Conservation (phyloP, 192 early-diverging fungal genomes). For the Coemansia sp. region DNA sequence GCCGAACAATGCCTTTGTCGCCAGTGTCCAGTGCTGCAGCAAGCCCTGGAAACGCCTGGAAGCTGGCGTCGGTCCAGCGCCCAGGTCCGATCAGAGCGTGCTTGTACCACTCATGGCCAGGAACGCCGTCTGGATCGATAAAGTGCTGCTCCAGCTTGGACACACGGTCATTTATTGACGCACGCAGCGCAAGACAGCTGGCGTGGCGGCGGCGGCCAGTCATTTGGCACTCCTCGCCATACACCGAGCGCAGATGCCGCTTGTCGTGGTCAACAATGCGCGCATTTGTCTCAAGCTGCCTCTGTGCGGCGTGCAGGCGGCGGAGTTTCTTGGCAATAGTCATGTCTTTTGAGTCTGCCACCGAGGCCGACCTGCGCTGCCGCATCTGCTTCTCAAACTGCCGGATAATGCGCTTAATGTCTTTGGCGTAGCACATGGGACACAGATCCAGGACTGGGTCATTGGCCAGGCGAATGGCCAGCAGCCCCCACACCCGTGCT, state of each 20-base stretch:
- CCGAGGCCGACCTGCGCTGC: not conserved
- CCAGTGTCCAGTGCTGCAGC: conserved; percentile 53
- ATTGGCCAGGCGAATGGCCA: conserved; percentile 53
- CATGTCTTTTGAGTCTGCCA: not conserved
- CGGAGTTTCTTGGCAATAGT: conserved; percentile 15
- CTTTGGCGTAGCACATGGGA: conserved; percentile 53
- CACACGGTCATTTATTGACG: conserved; percentile 53
- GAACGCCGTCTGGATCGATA: conserved; percentile 59
- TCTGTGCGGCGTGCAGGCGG: conserved; percentile 35
- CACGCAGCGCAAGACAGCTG: conserved; percentile 36
- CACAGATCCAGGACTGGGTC: conserved; percentile 50
- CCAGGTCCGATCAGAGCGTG: conserved; percentile 60
- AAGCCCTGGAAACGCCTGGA: conserved; percentile 59
- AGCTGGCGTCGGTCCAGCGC: conserved; percentile 41
- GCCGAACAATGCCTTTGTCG: conserved; percentile 24
- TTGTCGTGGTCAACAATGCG: conserved; percentile 33
- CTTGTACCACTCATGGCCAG: conserved; percentile 62
- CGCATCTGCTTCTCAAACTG: conserved; percentile 32
- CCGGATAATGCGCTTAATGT: conserved; percentile 45
- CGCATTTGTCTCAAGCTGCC: conserved; percentile 31
- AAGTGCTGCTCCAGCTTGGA: conserved; percentile 59
- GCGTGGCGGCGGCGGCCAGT: conserved; percentile 31
- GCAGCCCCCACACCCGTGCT: conserved; percentile 50
- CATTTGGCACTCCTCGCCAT: conserved; percentile 54
- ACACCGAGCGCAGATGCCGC: conserved; percentile 21